These are phyloP conservation scores for Coniochaeta ligniaria DNA, from an alignment of 2,329 filamentous ascomycete genomes.

Conservation along the genomic window DNA sequence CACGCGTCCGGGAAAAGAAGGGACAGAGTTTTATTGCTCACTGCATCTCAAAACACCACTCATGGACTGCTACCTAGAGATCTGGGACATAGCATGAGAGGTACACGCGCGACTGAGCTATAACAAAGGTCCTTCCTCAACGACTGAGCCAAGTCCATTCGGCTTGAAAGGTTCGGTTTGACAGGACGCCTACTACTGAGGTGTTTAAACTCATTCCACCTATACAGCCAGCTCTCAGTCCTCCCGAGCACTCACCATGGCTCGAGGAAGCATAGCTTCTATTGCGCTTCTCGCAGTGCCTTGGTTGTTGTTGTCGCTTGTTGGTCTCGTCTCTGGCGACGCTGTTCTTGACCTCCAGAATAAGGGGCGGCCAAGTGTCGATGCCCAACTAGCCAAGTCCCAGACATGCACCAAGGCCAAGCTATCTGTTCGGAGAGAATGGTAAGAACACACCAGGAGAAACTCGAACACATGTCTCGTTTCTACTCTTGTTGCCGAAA, in stretches of 20 bases:
- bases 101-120: neutral
- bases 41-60: neutral
- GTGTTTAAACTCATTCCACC: neutral
- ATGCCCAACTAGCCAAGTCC: constrained; percentile 20
- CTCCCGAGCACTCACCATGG: constrained; percentile 9
- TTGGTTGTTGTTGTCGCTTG: constrained; percentile 9
- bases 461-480: neutral
- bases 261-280: constrained; percentile 10
- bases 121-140: neutral
- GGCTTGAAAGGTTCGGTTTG: neutral
- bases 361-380: constrained; percentile 16
- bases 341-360: constrained; percentile 20
- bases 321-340: constrained; percentile 13
- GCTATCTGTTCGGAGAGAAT: constrained; percentile 20
- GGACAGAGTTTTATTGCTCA: neutral
- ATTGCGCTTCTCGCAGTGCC: constrained; percentile 14
- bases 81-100: neutral
- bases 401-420: constrained; percentile 23
- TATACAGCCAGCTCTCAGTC: neutral
- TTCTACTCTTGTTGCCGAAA: too few species aligned
- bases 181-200: neutral
- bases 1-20: neutral
- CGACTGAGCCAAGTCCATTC: neutral
- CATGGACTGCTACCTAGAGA: neutral
- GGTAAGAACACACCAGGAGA: constrained; percentile 10